phyloP scores from a whole-genome alignment of 1,284 basidiomycete species.

The Ceratobasidium papillatum region DNA sequence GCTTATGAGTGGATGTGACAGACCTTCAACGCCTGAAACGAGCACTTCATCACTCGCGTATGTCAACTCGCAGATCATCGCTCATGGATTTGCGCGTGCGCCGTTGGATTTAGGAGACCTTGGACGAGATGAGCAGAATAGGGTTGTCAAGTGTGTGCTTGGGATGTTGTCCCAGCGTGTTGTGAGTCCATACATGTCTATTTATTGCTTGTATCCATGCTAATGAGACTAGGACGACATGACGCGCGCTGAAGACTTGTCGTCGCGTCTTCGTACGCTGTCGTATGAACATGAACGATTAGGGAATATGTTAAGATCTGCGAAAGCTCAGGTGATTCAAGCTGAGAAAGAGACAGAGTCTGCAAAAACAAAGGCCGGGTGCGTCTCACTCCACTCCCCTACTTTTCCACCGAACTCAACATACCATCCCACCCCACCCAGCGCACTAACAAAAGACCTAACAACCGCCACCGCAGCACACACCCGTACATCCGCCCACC shows the following conservation, averaged over 20 bases:
- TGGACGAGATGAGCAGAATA: constrained; percentile 70
- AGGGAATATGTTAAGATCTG: constrained; percentile 65
- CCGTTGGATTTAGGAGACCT: constrained; percentile 66
- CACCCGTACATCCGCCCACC: constrained; percentile 38
- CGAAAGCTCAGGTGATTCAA: constrained; percentile 66
- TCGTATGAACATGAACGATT: constrained; percentile 86
- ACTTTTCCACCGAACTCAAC: too few relatives aligned
- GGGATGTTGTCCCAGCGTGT: constrained; percentile 79
- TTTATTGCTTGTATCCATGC: not conserved
- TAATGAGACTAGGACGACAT: constrained; percentile 73
- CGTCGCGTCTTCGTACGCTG: constrained; percentile 77
- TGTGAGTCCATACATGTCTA: constrained; percentile 60
- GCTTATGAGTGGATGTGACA: too few relatives aligned
- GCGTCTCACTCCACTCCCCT: too few relatives aligned
- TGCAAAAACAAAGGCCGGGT: constrained; percentile 76
- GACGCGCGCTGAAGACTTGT: constrained; percentile 76
- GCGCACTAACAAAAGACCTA: constrained; percentile 27
- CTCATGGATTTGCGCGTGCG: constrained; percentile 76
- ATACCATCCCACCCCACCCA: too few relatives aligned
- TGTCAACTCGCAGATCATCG: constrained; percentile 78
- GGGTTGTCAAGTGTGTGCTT: constrained; percentile 77
- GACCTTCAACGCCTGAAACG: constrained; percentile 40
- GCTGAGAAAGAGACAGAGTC: constrained; percentile 77
- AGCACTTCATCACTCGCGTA: constrained; percentile 55
- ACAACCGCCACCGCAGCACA: constrained; percentile 55